Percentiles rank a stretch among this genome's conserved stretches.
Conservation (phyloP, 176 grass and related monocot species). For the Panicum miliaceum region DNA sequence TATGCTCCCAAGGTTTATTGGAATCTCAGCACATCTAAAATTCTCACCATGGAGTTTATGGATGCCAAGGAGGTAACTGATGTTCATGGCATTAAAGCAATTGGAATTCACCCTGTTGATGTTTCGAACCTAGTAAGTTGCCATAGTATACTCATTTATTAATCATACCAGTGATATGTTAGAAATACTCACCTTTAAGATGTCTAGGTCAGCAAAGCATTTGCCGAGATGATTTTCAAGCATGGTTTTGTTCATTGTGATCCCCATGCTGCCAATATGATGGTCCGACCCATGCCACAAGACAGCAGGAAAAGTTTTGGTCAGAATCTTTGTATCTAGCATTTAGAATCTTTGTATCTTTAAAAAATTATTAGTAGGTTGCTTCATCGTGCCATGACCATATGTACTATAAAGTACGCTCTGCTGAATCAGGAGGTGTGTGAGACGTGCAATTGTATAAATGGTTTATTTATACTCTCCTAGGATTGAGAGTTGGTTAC, state of each 20-base stretch:
- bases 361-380: neutral
- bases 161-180: neutral
- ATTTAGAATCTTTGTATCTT: neutral
- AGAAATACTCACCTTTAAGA: conserved; percentile 34
- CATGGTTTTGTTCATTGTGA: conserved; percentile 99
- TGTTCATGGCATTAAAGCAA: conserved; percentile 70
- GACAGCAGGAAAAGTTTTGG: conserved; percentile 61
- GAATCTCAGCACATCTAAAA: conserved; percentile 78
- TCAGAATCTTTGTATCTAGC: conserved; percentile 41
- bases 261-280: conserved; percentile 99
- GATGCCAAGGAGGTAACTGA: conserved; percentile 94
- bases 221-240: conserved; percentile 99
- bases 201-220: conserved; percentile 73
- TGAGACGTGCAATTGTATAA: neutral
- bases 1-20: conserved; percentile 91
- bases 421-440: conserved; percentile 12
- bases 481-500: neutral
- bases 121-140: conserved; percentile 92
- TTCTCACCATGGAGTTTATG: conserved; percentile 97
- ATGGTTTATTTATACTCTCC: neutral
- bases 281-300: conserved; percentile 76
- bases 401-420: neutral
- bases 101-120: conserved; percentile 70
- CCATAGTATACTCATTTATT: conserved; percentile 2
- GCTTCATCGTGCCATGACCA: conserved; percentile 13